Conservation (phyloP, 192 early-diverging fungal species). For the Neocallimastix lanati region DNA sequence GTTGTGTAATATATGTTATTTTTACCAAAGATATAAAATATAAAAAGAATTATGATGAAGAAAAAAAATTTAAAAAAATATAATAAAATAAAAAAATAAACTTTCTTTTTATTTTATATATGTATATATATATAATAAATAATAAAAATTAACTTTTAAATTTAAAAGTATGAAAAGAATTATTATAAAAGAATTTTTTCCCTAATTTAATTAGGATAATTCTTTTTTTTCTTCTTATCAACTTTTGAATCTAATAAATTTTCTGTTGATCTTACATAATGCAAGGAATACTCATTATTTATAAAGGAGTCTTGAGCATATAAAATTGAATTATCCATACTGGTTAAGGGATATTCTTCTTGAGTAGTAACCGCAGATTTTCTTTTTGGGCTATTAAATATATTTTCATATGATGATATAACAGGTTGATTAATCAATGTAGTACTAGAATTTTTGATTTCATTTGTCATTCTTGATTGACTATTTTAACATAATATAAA, state of each 20-base stretch:
- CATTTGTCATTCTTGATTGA: background rate
- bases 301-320: background rate
- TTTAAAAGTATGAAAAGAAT: too few relatives aligned
- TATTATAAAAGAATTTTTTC: too few relatives aligned
- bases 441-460: background rate
- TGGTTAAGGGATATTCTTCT: background rate
- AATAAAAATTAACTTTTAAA: too few relatives aligned
- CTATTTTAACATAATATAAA: background rate
- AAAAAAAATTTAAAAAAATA: too few relatives aligned
- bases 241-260: background rate
- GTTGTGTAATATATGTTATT: too few relatives aligned
- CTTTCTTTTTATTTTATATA: too few relatives aligned
- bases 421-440: background rate
- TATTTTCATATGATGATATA: background rate
- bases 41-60: too few relatives aligned
- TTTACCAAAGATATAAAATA: too few relatives aligned
- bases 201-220: background rate
- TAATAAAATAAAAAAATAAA: too few relatives aligned
- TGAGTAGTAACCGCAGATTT: background rate
- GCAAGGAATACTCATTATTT: background rate
- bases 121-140: too few relatives aligned
- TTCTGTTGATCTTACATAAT: background rate
- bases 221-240: background rate
- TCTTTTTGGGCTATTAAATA: background rate
- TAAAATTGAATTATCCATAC: background rate